Evolutionary conservation across 1,284 basidiomycete genomes (phyloP), one percentile per base, ranked within the genome.

Genomic region (Entoloma clypeatum): DNA sequence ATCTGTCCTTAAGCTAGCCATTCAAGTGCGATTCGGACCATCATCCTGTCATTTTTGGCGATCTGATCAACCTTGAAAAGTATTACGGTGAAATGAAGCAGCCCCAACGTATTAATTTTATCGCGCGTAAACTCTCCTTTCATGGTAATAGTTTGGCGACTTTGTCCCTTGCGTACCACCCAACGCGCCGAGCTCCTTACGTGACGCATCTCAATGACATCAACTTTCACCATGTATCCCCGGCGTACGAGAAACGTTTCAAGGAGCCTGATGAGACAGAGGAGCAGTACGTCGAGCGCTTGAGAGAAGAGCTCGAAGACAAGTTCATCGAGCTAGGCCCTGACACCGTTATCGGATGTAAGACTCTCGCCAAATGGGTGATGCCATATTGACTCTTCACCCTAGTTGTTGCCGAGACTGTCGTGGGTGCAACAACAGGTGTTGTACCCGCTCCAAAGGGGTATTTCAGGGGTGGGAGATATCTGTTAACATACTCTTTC

Each of bases 101-200:
- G 59, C 68, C 74, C 0, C 63, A 82, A 51, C 75, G 90, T 35
- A 76, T 55, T 37, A 83, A 91, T 52, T 90, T 86, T 57, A 91
- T 93, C 52, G 84, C 75, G n/a, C 74, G 90, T 11, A 60, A 82
- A 36, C 65, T 89, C 16, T 88, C 85, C 2, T 93, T 80, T 64
- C 91, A 93, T 57, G 91, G 91, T 1, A 92, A 92, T 59, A 88
- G 86, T 2, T 54, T 92, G 19, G 73, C 72, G 24, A 84, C 85
- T 0, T 64, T 91, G 11, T 74, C 81, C 9, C 68, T 89, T 9
- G 76, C 78, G 1, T 68, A 77, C 50, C 79, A 89, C 51, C 80
- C 81, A 4, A 56, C 64, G 23, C 78, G 88, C 21, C 75, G 83
- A 23, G 73, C 68, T 7, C 81, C 84, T 1, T 89, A 86, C 54